These are phyloP conservation scores for Malus fusca DNA, from an alignment of 306 rosid genomes.

Conservation along the genomic window DNA sequence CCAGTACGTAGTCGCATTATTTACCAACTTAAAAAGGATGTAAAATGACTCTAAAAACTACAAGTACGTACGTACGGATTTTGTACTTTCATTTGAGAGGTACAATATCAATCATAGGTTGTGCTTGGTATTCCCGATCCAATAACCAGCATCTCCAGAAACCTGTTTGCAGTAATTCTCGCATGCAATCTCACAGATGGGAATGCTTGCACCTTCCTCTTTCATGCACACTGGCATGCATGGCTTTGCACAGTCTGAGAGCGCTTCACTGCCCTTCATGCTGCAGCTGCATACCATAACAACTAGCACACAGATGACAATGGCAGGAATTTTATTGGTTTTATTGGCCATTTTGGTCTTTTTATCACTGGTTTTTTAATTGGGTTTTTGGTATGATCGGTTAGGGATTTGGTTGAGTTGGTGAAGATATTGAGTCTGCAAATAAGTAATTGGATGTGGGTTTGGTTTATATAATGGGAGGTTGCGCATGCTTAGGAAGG, in stretches of 20 bases:
- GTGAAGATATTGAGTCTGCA: background rate
- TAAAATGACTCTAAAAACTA: background rate
- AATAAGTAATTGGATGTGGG: background rate
- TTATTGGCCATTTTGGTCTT: constrained; percentile 13
- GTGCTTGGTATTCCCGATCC: background rate
- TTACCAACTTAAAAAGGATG: background rate
- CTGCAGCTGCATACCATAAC: constrained; percentile 11
- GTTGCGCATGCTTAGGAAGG: background rate
- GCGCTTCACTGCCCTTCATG: constrained; percentile 6
- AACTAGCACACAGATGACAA: constrained; percentile 10
- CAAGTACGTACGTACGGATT: background rate
- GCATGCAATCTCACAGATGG: constrained; percentile 28
- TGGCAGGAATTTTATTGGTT: background rate
- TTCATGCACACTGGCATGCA: constrained; percentile 53
- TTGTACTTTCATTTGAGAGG: background rate
- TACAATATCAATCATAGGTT: background rate
- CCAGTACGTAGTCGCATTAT: background rate
- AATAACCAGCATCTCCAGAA: background rate
- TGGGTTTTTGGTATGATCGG: background rate
- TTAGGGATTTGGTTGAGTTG: background rate
- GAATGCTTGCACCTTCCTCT: constrained; percentile 26
- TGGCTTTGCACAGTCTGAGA: constrained; percentile 25
- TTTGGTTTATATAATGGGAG: background rate
- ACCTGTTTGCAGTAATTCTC: constrained; percentile 13
- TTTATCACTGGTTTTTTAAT: background rate